These are phyloP conservation scores for Coemansia sp. DNA, from an alignment of 192 early-diverging fungal species.

Conservation along the genomic window DNA sequence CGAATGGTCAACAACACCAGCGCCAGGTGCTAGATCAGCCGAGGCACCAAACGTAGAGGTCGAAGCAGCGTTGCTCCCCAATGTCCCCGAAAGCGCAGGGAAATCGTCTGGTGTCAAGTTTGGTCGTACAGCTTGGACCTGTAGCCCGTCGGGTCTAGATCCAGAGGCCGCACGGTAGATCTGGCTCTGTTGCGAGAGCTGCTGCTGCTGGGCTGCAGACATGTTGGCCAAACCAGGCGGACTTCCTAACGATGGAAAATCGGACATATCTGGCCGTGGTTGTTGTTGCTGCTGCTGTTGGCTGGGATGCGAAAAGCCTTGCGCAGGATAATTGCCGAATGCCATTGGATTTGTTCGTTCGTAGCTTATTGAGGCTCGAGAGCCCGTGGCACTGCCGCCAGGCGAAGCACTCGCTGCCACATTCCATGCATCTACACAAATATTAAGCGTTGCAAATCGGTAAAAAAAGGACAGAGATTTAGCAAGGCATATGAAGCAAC, in stretches of 20 bases:
- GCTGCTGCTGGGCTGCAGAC: slow-evolving; percentile 23
- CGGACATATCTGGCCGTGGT: slow-evolving; percentile 48
- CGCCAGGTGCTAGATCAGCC: slow-evolving; percentile 17
- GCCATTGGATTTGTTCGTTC: slow-evolving; percentile 23
- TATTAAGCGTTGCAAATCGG: neutral
- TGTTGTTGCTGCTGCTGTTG: slow-evolving; percentile 18
- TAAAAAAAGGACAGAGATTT: neutral
- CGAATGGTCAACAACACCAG: no score
- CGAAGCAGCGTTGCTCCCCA: neutral
- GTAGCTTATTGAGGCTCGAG: slow-evolving; percentile 43
- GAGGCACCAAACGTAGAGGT: slow-evolving; percentile 3
- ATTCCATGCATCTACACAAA: slow-evolving; percentile 41
- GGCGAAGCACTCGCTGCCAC: slow-evolving; percentile 21
- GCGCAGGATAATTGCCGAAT: slow-evolving; percentile 34
- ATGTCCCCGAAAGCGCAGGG: slow-evolving; percentile 29
- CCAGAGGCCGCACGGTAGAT: slow-evolving; percentile 42
- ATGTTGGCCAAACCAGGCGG: slow-evolving; percentile 34
- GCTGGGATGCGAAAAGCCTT: slow-evolving; percentile 30
- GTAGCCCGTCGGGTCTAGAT: slow-evolving; percentile 14
- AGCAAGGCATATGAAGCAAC: neutral
- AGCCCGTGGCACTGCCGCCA: slow-evolving; percentile 4
- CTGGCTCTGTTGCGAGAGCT: slow-evolving; percentile 19
- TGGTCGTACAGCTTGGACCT: slow-evolving; percentile 15
- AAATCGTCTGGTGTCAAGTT: slow-evolving; percentile 43
- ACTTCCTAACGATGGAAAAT: slow-evolving; percentile 47